phyloP scores from a whole-genome alignment of 192 early-diverging fungal genomes.

The Backusella morwellensis region DNA sequence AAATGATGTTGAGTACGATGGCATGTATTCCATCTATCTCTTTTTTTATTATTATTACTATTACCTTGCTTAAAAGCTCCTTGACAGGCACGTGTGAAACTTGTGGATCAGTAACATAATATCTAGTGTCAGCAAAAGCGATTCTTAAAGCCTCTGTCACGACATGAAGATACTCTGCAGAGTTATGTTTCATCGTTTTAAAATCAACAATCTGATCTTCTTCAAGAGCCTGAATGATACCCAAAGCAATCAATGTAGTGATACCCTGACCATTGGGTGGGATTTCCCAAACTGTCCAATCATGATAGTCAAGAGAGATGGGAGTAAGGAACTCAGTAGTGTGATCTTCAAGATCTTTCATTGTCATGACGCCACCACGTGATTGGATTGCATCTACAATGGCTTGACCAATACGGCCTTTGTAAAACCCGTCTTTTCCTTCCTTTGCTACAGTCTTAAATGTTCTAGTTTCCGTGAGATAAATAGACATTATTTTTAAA shows the following conservation, averaged over 20 bases:
- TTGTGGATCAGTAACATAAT: constrained; percentile 68
- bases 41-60: not conserved
- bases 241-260: constrained; percentile 67
- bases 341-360: constrained; percentile 63
- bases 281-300: constrained; percentile 61
- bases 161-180: constrained; percentile 62
- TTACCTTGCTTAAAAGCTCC: constrained; percentile 50
- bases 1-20: not conserved
- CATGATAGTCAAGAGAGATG: constrained; percentile 61
- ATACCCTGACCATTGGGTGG: constrained; percentile 79
- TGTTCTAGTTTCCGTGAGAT: constrained; percentile 33
- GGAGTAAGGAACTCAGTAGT: constrained; percentile 50
- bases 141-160: constrained; percentile 67
- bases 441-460: constrained; percentile 55
- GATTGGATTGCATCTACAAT: constrained; percentile 55
- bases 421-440: constrained; percentile 69
- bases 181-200: constrained; percentile 47
- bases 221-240: constrained; percentile 60
- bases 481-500: not conserved
- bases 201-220: constrained; percentile 37
- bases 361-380: constrained; percentile 61
- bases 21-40: not conserved
- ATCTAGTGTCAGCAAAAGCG: constrained; percentile 76
- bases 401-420: constrained; percentile 60
- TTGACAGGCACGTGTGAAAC: constrained; percentile 45